phyloP scores from a whole-genome alignment of 306 rosid species.

The Purshia tridentata region DNA sequence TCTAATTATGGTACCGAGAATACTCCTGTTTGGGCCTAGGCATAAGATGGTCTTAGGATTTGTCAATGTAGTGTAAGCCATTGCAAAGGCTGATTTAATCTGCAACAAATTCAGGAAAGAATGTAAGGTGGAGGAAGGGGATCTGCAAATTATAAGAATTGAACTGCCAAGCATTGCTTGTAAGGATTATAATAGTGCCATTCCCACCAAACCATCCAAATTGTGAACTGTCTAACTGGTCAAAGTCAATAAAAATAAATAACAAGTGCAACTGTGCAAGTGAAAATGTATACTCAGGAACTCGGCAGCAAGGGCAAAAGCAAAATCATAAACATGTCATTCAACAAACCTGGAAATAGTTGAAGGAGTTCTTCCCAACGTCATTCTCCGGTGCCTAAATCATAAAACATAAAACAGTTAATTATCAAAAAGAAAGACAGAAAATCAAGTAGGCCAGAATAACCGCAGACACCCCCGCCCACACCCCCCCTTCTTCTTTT shows the following conservation, averaged over 20 bases:
- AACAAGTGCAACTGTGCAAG: no score
- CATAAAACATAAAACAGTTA: slow-evolving; percentile 32
- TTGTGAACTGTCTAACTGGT: background rate
- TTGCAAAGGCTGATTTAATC: slow-evolving; percentile 88
- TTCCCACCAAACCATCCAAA: background rate
- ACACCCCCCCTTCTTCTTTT: background rate
- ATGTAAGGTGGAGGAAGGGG: background rate
- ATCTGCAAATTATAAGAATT: background rate
- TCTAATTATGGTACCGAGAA: slow-evolving; percentile 93
- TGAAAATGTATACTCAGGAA: background rate
- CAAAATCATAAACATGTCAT: background rate
- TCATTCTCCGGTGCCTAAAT: slow-evolving; percentile 85
- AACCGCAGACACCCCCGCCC: background rate
- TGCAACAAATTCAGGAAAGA: slow-evolving; percentile 28
- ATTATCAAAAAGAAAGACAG: slow-evolving; percentile 9
- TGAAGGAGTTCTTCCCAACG: slow-evolving; percentile 88
- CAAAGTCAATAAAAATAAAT: background rate
- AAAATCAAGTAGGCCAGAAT: background rate
- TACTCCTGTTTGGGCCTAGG: slow-evolving; percentile 75
- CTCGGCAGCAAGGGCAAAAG: background rate
- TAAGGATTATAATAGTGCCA: background rate
- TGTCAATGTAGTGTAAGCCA: slow-evolving; percentile 76
- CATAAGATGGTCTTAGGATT: slow-evolving; percentile 59
- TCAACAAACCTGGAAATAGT: slow-evolving; percentile 83
- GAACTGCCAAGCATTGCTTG: background rate